Evolutionary conservation across 768 basidiomycete genomes (phyloP), one percentile per base, ranked within the genome.

Genomic region (Lactifluus volemus): DNA sequence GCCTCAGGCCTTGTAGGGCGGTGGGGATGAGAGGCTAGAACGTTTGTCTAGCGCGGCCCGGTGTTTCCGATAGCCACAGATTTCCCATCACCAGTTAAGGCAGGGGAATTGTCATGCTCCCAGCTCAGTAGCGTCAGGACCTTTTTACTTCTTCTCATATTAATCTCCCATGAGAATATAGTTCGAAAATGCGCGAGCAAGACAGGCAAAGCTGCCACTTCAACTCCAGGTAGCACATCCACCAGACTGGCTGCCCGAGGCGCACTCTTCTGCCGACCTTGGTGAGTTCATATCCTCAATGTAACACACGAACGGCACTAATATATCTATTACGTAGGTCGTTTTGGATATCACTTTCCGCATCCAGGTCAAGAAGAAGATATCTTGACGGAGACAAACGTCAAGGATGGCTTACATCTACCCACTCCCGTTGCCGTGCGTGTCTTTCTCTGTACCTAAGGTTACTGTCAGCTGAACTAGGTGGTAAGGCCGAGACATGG

Each of bases 281-380:
- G 89, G 89, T 83, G 61, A 58, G 79, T 69, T 34, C 14, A 44
- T 36, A 32, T 44, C 12, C 21, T 12, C 30, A 7, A 5, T n/a
- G 12, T 9, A 21, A 53, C 55, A 30, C 15, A 49, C 34, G 7
- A 19, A 45, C 5, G 30, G 10, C 4, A 12, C 53, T 49, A 19
- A 58, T 32, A 7, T 36, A 45, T 36, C 21, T 45, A 9, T 9
- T 47, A 39, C 58, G 2, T 58, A 92, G 90, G 90, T 17, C 90
- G 86, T 70, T 76, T 80, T 58, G 88, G 88, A 11, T 91, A 88
- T 66, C 78, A 84, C 69, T 91, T 91, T 48, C 88, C 91, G 6
- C 79, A 80, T 44, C 81, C 85, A 17, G 79, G 82, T 5, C 87
- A 90, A 69, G 84, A 86, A 58, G 90, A 92, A 70, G 89, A 91